Evolutionary conservation across 73 alveolate genomes (phyloP), one percentile per base, ranked within the genome.

Genomic region (Paramecium tetraurelia): DNA sequence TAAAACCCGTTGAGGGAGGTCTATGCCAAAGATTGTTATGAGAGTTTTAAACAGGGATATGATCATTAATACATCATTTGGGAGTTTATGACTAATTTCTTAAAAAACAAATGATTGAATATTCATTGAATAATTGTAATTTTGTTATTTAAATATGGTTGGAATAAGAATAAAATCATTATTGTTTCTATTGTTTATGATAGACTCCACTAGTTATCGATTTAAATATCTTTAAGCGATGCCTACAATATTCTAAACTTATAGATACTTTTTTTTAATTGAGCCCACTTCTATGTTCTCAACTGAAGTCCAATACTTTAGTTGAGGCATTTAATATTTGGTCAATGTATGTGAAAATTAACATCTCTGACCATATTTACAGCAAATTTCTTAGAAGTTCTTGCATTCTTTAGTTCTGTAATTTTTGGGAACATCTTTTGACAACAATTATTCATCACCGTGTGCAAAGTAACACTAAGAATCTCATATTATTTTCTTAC

Each of bases 301-400:
- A 35, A 75, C 69, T 75, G 22, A 75, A 75, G 87, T 75, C 87
- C 87, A 75, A 75, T 75, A 75, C 87, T 75, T 75, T 12, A 75
- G 69, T 22, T 33, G 68, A 38, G 87, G 87, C 46, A 75, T 33
- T 75, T 36, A 22, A 38, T 35, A 35, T 3, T 16, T 35, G 58
- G 35, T 75, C 68, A 36, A n/a, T 21, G 87, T 9, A 75, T 75
- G 87, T 41, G 87, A 33, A 75, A 75, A 75, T 75, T 75, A 75
- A 41, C 87, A 75, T 75, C 87, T 29, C 33, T 35, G 36, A 38
- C 87, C 87, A 75, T 75, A 75, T 75, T 75, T 75, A 41, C 87
- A 75, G 6, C 46, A 38, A 21, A 41, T 29, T 38, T 75, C 58
- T 75, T 35, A 75, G 29, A 75, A 75, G 20, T 75, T 75, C 20